phyloP scores from a whole-genome alignment of 1,139 yeast genomes.

The Hemisphaericaspora xylofermentans region DNA sequence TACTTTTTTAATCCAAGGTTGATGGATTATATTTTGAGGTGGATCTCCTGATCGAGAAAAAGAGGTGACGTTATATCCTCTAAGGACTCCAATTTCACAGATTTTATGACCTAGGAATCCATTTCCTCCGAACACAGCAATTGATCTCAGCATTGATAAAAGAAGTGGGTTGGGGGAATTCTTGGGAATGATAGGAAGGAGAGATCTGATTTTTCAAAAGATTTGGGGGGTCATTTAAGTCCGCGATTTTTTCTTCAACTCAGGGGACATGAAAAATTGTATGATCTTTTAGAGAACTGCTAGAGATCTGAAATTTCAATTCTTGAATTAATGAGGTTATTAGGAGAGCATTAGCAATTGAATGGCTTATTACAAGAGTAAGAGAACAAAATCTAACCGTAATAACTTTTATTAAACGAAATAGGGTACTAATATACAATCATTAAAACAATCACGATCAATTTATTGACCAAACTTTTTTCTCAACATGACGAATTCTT shows the following conservation, averaged over 20 bases:
- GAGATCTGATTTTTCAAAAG: too few species aligned
- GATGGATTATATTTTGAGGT: slow-evolving; percentile 31
- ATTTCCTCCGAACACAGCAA: slow-evolving; percentile 81
- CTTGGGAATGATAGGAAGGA: too few species aligned
- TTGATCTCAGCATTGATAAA: slow-evolving; percentile 24
- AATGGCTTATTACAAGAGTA: too few species aligned
- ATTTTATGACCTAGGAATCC: slow-evolving; percentile 78
- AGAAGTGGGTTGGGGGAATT: not conserved
- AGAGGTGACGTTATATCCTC: slow-evolving; percentile 66
- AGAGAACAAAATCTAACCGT: too few species aligned
- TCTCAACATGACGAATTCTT: slow-evolving; percentile 42
- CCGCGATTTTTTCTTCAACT: not conserved
- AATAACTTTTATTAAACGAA: too few species aligned
- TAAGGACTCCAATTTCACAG: slow-evolving; percentile 62
- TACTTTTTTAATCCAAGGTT: slow-evolving; percentile 58
- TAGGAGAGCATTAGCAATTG: too few species aligned
- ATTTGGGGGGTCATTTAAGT: too few species aligned
- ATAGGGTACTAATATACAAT: not conserved
- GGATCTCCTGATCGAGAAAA: slow-evolving; percentile 59
- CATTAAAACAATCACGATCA: not conserved
- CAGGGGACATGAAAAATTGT: not conserved
- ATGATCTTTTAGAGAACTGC: not conserved
- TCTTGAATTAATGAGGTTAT: too few species aligned
- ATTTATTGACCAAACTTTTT: slow-evolving; percentile 37
- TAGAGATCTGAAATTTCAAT: too few species aligned